Base-by-base conservation (phyloP, 192 early-diverging fungal genomes). In the Geranomyces variabilis region DNA sequence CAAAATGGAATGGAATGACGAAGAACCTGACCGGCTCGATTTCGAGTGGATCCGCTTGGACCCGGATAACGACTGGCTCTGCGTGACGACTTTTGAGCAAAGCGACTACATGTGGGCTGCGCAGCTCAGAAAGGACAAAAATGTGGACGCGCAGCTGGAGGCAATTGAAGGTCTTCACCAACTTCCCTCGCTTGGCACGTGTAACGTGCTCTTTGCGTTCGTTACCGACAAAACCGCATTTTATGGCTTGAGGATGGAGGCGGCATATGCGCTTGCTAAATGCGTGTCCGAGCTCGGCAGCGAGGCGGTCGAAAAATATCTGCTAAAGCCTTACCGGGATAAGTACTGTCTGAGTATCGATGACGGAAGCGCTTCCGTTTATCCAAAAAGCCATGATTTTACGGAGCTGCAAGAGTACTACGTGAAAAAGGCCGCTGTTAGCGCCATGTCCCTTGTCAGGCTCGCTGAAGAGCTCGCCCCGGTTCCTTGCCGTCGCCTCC, bases 21-120 rank as follows among this genome's bases (percentile, higher is more conserved):
- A 87, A 24, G 91, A 92, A 72, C 89, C 92, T 44, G 84, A 91
- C 62, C 86, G 83, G 22, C 47, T 46, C 4, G 80, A 75, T 69
- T 93, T 98, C 43, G 97, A 99, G 71, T 98, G 95, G 93, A 95
- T 99, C 79, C 87, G 95, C 34, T 76, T 97, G 59, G 96, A 99
- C 73, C 91, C 94, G 1, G 96, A 97, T 57, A 82, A 91, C 61
- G 93, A 96, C 63, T 99, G 97, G 97, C 77, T 96, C 19, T 94
- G 94, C 68, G 71, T 87, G 10, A 91, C 95, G 61, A 84, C 88
- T 22, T 94, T 96, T 67, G 87, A 90, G 65, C 94, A 97, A 77
- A 86, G 89, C 0, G 93, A 93, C 66, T 96, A 93, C 72, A 98
- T 96, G 95, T 99, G 96, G 96, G 90, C 90, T 7, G 88, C 93